Evolutionary conservation across 2,329 filamentous ascomycete species (phyloP).

Genomic region (Zopfia rhizophila): DNA sequence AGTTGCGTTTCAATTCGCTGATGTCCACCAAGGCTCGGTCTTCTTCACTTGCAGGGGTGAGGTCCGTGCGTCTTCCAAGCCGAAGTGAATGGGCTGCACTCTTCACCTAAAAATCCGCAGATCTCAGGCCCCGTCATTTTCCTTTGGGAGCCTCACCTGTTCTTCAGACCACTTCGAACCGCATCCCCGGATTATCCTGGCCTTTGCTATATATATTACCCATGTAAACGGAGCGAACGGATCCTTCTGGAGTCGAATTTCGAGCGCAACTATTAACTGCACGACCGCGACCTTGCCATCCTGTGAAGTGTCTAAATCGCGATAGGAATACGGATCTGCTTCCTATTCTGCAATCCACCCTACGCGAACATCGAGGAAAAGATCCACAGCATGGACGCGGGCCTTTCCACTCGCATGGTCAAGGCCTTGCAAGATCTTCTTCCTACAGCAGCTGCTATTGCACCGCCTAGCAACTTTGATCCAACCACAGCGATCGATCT

Average conservation of each 20-base stretch:
- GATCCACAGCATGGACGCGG: conserved; percentile 35
- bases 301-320: background rate
- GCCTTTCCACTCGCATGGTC: conserved; percentile 37
- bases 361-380: background rate
- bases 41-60: background rate
- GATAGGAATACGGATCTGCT: background rate
- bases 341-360: background rate
- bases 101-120: no score
- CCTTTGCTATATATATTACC: conserved; percentile 4
- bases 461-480: conserved; percentile 24
- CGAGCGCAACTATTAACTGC: no score
- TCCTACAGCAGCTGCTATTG: conserved; percentile 16
- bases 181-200: conserved; percentile 2
- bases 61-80: no score
- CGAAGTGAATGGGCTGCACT: no score
- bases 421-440: conserved; percentile 27
- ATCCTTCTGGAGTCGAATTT: background rate
- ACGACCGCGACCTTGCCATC: no score
- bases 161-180: conserved; percentile 1
- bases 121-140: no score
- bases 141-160: background rate
- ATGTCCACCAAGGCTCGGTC: conserved; percentile 8
- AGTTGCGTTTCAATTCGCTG: conserved; percentile 9
- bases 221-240: background rate
- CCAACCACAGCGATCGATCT: conserved; percentile 32